These are phyloP conservation scores for Chytriomyces confervae DNA, from an alignment of 192 early-diverging fungal species.

Conservation along the genomic window DNA sequence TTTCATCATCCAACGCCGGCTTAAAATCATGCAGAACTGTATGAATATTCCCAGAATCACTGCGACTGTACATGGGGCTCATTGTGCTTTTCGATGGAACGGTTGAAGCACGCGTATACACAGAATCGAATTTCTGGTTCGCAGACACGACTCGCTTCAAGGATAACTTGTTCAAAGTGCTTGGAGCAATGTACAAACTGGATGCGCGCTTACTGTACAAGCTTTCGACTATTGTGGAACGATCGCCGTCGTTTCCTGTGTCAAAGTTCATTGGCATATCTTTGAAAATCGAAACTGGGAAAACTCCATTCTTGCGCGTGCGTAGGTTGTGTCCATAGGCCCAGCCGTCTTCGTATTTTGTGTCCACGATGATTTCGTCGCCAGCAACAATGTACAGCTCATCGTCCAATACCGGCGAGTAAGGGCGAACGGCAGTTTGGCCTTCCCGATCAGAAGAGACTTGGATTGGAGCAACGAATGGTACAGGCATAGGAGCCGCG, in stretches of 20 bases:
- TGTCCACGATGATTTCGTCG: slow-evolving; percentile 51
- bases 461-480: no score
- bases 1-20: slow-evolving; percentile 17
- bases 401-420: not conserved
- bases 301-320: slow-evolving; percentile 52
- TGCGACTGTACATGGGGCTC: not conserved
- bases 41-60: not conserved
- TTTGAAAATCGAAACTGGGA: slow-evolving; percentile 52
- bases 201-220: not conserved
- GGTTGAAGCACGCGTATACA: not conserved
- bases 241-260: not conserved
- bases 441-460: no score
- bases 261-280: no score
- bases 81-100: not conserved
- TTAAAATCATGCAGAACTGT: slow-evolving; percentile 15
- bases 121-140: not conserved
- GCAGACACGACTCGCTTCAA: not conserved
- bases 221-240: not conserved
- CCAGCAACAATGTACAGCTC: slow-evolving; percentile 23
- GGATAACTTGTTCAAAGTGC: not conserved
- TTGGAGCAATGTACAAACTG: not conserved
- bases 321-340: slow-evolving; percentile 58
- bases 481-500: no score
- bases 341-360: slow-evolving; percentile 62
- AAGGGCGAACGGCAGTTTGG: no score